Percentiles rank a stretch among this genome's conserved stretches.
These are phyloP conservation scores for Amanita subjunquillea DNA, from an alignment of 768 basidiomycete genomes.

Conservation along the genomic window DNA sequence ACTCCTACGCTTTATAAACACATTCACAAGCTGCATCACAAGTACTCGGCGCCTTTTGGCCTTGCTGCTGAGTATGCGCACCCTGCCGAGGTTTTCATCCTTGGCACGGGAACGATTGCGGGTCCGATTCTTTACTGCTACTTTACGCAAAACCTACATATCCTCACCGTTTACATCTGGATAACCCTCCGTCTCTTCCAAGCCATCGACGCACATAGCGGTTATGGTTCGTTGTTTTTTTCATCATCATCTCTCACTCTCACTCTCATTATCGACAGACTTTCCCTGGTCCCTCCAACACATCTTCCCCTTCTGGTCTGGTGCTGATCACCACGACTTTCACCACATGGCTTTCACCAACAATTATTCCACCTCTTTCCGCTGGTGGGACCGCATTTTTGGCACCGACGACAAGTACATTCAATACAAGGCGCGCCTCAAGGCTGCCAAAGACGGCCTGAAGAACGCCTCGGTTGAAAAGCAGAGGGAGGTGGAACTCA, in stretches of 20 bases:
- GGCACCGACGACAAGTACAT: conserved; percentile 90
- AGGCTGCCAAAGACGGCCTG: conserved; percentile 47
- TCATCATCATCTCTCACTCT: background rate
- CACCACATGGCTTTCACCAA: conserved; percentile 96
- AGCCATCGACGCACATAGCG: conserved; percentile 94
- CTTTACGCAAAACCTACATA: conserved; percentile 71
- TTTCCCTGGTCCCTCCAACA: conserved; percentile 97
- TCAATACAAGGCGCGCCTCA: conserved; percentile 61
- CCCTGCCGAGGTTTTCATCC: conserved; percentile 91
- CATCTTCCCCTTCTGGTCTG: conserved; percentile 92
- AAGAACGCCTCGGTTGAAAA: conserved; percentile 45
- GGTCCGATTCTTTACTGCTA: conserved; percentile 84
- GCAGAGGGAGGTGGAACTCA: conserved; percentile 43
- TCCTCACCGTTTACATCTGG: conserved; percentile 90
- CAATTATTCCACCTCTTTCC: conserved; percentile 90
- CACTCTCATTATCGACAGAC: conserved; percentile 31
- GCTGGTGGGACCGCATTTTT: conserved; percentile 84
- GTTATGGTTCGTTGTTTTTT: conserved; percentile 61
- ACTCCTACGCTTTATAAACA: conserved; percentile 77
- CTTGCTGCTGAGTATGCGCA: conserved; percentile 98
- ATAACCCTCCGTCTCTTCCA: conserved; percentile 92
- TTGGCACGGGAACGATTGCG: conserved; percentile 83
- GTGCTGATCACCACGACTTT: conserved; percentile 97
- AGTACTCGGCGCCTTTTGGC: conserved; percentile 94
- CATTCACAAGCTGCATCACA: conserved; percentile 97